These are phyloP conservation scores for Wickerhamomyces bisporus DNA, from an alignment of 805 yeast genomes.

Conservation along the genomic window DNA sequence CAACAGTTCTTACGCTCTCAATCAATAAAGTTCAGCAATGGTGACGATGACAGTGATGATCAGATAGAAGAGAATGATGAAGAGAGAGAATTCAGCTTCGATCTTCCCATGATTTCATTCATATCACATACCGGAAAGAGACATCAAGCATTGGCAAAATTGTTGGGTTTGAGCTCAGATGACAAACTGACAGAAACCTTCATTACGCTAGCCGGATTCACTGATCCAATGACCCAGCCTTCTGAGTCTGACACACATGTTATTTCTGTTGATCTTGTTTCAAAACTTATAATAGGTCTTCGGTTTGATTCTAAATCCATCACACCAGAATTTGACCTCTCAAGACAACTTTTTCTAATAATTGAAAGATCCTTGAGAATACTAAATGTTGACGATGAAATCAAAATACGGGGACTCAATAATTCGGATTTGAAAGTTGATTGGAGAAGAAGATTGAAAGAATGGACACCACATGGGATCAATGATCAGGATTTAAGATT, in stretches of 20 bases:
- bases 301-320: constrained; percentile 24
- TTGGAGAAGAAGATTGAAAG: constrained; percentile 27
- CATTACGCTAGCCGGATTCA: constrained; percentile 31
- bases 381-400: constrained; percentile 40
- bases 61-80: constrained; percentile 11
- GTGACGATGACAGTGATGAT: not conserved
- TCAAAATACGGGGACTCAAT: constrained; percentile 33
- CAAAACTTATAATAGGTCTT: constrained; percentile 39
- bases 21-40: not conserved
- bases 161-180: constrained; percentile 20
- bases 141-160: constrained; percentile 26
- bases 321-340: constrained; percentile 31
- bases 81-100: constrained; percentile 27
- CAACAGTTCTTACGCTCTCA: not conserved
- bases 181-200: constrained; percentile 12
- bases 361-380: constrained; percentile 31
- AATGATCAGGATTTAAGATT: constrained; percentile 36
- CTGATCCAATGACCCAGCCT: constrained; percentile 70
- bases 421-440: constrained; percentile 32
- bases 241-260: constrained; percentile 48
- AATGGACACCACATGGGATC: constrained; percentile 35
- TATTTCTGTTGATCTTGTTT: constrained; percentile 50
- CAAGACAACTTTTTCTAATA: constrained; percentile 29
- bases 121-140: constrained; percentile 24
- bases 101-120: constrained; percentile 19